These are phyloP conservation scores for Atalantia buxifolia DNA, from an alignment of 345 rosid genomes.

Conservation along the genomic window DNA sequence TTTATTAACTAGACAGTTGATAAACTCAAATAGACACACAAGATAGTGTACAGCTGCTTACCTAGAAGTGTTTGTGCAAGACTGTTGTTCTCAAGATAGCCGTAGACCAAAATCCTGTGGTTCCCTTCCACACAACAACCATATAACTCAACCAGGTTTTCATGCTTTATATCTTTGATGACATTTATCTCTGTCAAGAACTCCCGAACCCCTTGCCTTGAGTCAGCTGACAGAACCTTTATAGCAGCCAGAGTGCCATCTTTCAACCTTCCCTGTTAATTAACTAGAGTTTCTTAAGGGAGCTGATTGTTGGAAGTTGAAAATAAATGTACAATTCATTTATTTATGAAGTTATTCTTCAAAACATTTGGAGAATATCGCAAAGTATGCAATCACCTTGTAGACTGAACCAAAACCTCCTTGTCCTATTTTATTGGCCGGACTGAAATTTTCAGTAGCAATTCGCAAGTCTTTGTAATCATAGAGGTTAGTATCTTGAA, in stretches of 20 bases:
- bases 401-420: slow-evolving; percentile 77
- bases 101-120: slow-evolving; percentile 66
- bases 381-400: slow-evolving; percentile 45
- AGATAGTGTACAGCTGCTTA: slow-evolving; percentile 21
- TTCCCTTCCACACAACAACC: slow-evolving; percentile 66
- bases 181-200: slow-evolving; percentile 63
- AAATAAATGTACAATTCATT: background rate
- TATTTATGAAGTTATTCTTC: background rate
- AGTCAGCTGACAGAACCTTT: slow-evolving; percentile 58
- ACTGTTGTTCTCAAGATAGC: slow-evolving; percentile 70
- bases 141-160: slow-evolving; percentile 53
- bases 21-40: background rate
- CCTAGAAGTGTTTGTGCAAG: slow-evolving; percentile 69
- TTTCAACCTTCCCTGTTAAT: slow-evolving; percentile 48
- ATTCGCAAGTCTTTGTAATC: slow-evolving; percentile 42
- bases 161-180: slow-evolving; percentile 55
- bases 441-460: slow-evolving; percentile 54
- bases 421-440: slow-evolving; percentile 56
- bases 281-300: background rate
- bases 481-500: slow-evolving; percentile 35
- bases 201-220: slow-evolving; percentile 62
- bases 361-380: background rate
- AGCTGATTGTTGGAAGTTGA: background rate
- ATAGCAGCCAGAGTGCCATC: slow-evolving; percentile 56
- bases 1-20: background rate